Conservation (phyloP, 78 protist species). For the Planoprotostelium fungivorum region DNA sequence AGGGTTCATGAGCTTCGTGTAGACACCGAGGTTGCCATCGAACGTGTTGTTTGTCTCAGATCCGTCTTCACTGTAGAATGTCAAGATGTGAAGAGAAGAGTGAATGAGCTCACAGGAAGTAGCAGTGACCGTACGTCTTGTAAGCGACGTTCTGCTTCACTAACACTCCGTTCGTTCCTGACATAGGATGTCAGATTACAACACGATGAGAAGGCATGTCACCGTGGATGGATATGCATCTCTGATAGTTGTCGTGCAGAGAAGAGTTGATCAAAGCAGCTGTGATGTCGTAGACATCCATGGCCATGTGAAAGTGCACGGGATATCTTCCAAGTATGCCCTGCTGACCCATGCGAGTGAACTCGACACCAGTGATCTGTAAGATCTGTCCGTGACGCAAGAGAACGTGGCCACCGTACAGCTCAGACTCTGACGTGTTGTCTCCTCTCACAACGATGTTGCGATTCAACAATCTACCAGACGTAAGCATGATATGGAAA, state of each 20-base stretch:
- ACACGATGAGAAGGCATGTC: no score
- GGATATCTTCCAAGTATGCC: constrained; percentile 46
- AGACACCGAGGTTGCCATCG: constrained; percentile 33
- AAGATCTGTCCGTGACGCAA: neutral
- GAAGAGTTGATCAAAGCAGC: constrained; percentile 4
- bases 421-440: neutral
- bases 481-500: neutral
- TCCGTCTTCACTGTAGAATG: constrained; percentile 27
- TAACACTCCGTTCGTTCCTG: neutral
- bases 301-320: constrained; percentile 58
- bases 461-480: neutral
- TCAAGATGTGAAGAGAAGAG: neutral
- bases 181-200: neutral
- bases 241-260: constrained; percentile 37
- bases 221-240: constrained; percentile 54
- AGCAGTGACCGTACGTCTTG: constrained; percentile 35
- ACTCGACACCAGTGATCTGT: constrained; percentile 27
- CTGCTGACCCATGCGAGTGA: constrained; percentile 48
- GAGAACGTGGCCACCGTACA: neutral
- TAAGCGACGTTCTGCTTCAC: neutral
- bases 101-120: constrained; percentile 26
- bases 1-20: neutral
- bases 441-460: neutral
- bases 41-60: constrained; percentile 47
- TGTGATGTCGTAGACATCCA: constrained; percentile 30